A percentile compares a stretch with the other conserved stretches of the same genome.
Evolutionary conservation across 2,329 filamentous ascomycete genomes (phyloP).

Genomic region (Golovinomyces cichoracearum): DNA sequence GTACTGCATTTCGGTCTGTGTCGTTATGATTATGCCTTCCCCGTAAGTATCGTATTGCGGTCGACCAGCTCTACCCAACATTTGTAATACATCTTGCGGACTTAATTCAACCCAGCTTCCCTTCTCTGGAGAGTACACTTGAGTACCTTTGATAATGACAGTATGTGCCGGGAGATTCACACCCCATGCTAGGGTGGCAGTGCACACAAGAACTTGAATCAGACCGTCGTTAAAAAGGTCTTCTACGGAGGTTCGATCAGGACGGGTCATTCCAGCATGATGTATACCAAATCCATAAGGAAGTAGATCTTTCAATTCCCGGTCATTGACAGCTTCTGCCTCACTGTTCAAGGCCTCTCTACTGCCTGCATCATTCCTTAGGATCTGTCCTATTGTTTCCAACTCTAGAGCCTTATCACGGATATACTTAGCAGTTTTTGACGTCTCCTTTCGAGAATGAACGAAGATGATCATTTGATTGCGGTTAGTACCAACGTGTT

Average conservation of each 20-base stretch:
- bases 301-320: conserved; percentile 74
- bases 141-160: conserved; percentile 95
- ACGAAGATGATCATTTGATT: conserved; percentile 99
- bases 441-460: conserved; percentile 91
- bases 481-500: conserved; percentile 74
- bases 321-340: conserved; percentile 54
- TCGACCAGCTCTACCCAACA: conserved; percentile 89
- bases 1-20: conserved; percentile 83
- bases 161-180: conserved; percentile 95
- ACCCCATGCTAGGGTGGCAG: conserved; percentile 95
- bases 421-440: conserved; percentile 89
- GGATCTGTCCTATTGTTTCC: conserved; percentile 88
- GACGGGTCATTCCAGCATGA: conserved; percentile 86
- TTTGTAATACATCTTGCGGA: conserved; percentile 91
- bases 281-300: conserved; percentile 97
- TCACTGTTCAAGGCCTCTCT: conserved; percentile 72
- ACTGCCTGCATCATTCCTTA: conserved; percentile 76
- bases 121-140: conserved; percentile 94
- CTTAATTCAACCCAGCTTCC: conserved; percentile 96
- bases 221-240: conserved; percentile 78
- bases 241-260: conserved; percentile 86
- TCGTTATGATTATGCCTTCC: conserved; percentile 96
- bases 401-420: conserved; percentile 89
- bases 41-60: conserved; percentile 95
- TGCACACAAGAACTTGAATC: conserved; percentile 88